Evolutionary conservation across 202 grass and related monocot species (phyloP).

Genomic region (Carex sylvatica): DNA sequence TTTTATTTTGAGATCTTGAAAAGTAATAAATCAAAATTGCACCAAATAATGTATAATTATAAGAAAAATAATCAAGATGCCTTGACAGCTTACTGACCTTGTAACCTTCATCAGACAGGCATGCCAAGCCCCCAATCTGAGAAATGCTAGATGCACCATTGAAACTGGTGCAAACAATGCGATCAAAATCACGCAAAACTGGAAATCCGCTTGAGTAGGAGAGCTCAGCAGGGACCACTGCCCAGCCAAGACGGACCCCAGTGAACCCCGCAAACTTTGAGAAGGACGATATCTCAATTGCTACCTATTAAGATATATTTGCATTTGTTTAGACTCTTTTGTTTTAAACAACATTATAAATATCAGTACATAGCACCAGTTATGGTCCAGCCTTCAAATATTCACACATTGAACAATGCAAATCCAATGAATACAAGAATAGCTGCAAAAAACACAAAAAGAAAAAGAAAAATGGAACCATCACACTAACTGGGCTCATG

Average conservation of each 20-base stretch:
- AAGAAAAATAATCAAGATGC: neutral
- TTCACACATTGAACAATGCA: neutral
- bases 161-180: slow-evolving; percentile 84
- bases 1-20: neutral
- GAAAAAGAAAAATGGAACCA: neutral
- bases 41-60: neutral
- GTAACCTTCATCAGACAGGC: slow-evolving; percentile 50
- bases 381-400: neutral
- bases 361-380: neutral
- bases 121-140: slow-evolving; percentile 69
- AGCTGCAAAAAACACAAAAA: neutral
- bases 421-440: neutral
- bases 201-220: slow-evolving; percentile 49
- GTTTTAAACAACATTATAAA: neutral
- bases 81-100: slow-evolving; percentile 25
- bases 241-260: slow-evolving; percentile 81
- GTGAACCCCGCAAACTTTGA: slow-evolving; percentile 95
- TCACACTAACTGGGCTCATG: neutral
- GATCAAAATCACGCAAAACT: slow-evolving; percentile 76
- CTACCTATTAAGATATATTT: slow-evolving; percentile 44
- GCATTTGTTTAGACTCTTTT: neutral
- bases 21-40: slow-evolving; percentile 1
- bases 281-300: slow-evolving; percentile 93
- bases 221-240: slow-evolving; percentile 80
- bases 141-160: slow-evolving; percentile 88